phyloP scores from a whole-genome alignment of 1,139 yeast genomes.

The Yamadazyma kanchanaburiensis region DNA sequence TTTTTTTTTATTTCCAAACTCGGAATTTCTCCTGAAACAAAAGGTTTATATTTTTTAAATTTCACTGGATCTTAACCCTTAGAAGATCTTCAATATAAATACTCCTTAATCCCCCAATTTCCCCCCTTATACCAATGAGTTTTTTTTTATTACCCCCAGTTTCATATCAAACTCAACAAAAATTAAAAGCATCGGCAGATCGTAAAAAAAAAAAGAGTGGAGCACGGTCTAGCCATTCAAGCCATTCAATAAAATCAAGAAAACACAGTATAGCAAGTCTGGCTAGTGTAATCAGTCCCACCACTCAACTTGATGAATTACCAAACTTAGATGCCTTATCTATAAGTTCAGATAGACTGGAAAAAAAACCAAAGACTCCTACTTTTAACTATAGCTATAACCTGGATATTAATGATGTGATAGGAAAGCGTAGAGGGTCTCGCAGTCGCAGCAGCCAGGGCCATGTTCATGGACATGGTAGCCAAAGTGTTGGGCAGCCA shows the following conservation, averaged over 20 bases:
- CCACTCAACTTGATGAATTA: too few relatives aligned
- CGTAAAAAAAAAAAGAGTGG: constrained; percentile 11
- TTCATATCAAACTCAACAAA: constrained; percentile 32
- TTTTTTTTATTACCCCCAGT: constrained; percentile 29
- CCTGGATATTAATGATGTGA: constrained; percentile 6
- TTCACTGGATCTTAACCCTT: too few relatives aligned
- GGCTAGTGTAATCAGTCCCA: too few relatives aligned
- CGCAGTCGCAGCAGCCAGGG: not conserved
- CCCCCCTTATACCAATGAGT: too few relatives aligned
- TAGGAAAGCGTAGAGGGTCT: not conserved
- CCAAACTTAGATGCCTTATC: constrained; percentile 12
- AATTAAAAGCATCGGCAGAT: constrained; percentile 19
- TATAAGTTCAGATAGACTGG: constrained; percentile 5
- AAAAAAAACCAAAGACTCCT: constrained; percentile 1
- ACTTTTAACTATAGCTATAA: constrained; percentile 12
- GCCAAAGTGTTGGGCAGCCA: too few relatives aligned
- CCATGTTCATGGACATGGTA: too few relatives aligned
- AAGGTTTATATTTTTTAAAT: too few relatives aligned
- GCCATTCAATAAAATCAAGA: constrained; percentile 1
- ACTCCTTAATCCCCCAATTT: too few relatives aligned
- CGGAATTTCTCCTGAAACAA: too few relatives aligned
- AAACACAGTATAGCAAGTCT: constrained; percentile 4
- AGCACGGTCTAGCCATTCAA: too few relatives aligned
- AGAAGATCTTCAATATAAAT: too few relatives aligned
- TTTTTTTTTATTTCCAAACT: too few relatives aligned